Evolutionary conservation across 139 green algal species (phyloP).

Genomic region (Desmodesmus armatus): DNA sequence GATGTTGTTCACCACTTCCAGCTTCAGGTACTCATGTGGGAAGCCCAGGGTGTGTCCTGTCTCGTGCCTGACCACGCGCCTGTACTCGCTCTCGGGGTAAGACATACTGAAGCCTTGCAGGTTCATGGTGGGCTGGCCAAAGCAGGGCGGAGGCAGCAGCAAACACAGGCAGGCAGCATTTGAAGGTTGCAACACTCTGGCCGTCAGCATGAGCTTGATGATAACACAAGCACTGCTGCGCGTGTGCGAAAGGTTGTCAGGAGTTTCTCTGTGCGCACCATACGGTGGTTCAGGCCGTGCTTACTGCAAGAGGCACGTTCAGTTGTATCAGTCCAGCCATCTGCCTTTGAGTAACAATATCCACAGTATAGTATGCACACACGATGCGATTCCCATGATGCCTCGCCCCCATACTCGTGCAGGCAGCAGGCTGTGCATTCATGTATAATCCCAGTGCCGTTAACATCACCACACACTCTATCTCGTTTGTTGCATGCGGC

Average conservation of each 20-base stretch:
- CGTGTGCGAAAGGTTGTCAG: neutral
- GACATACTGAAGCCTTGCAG: slow-evolving; percentile 10
- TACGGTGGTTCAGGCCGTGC: neutral
- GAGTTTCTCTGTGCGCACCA: neutral
- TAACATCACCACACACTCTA: neutral
- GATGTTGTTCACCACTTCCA: neutral
- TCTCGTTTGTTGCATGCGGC: neutral
- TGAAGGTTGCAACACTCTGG: neutral
- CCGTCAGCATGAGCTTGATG: neutral
- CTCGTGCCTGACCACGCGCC: neutral
- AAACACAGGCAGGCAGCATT: neutral
- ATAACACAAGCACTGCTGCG: neutral
- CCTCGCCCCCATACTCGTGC: no score
- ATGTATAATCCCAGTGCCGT: neutral
- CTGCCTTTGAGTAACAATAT: neutral
- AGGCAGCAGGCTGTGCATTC: no score
- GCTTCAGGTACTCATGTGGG: slow-evolving; percentile 1
- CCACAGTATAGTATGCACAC: neutral
- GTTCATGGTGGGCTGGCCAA: neutral
- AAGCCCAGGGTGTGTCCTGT: slow-evolving; percentile 24
- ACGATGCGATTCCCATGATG: no score
- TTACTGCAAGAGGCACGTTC: neutral
- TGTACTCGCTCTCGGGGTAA: neutral
- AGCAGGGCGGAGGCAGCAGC: neutral
- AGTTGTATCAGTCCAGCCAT: neutral